These are phyloP conservation scores for Eucalyptus pumila DNA, from an alignment of 345 rosid genomes.

Conservation along the genomic window DNA sequence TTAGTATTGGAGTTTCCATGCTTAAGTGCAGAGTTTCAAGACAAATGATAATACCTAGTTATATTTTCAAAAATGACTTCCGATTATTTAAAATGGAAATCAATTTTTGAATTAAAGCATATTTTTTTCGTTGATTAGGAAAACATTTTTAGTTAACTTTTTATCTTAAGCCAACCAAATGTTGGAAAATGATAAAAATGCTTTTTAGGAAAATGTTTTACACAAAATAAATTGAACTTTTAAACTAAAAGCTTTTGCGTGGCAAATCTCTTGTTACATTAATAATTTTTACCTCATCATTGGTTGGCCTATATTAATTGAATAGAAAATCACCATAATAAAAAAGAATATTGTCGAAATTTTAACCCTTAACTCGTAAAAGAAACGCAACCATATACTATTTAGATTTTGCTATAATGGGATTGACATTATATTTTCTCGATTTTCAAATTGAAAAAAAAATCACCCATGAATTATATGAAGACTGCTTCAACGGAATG, in stretches of 20 bases:
- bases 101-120: fast-evolving
- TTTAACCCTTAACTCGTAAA: neutral
- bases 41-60: neutral
- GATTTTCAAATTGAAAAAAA: neutral
- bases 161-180: fast-evolving
- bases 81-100: neutral
- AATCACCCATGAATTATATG: neutral
- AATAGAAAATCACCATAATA: neutral
- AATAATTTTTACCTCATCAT: neutral
- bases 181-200: too few species aligned
- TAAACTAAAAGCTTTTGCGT: fast-evolving
- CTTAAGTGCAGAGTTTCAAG: neutral
- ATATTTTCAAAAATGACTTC: neutral
- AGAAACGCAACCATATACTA: neutral
- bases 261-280: neutral
- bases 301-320: neutral
- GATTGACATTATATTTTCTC: neutral
- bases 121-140: fast-evolving
- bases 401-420: neutral
- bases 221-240: fast-evolving
- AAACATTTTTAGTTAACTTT: too few species aligned
- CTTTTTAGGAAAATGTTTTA: neutral
- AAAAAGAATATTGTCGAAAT: neutral
- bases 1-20: neutral
- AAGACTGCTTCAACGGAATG: neutral